Conservation (phyloP, 139 green algal species). For the Chlamydomonas sp. region DNA sequence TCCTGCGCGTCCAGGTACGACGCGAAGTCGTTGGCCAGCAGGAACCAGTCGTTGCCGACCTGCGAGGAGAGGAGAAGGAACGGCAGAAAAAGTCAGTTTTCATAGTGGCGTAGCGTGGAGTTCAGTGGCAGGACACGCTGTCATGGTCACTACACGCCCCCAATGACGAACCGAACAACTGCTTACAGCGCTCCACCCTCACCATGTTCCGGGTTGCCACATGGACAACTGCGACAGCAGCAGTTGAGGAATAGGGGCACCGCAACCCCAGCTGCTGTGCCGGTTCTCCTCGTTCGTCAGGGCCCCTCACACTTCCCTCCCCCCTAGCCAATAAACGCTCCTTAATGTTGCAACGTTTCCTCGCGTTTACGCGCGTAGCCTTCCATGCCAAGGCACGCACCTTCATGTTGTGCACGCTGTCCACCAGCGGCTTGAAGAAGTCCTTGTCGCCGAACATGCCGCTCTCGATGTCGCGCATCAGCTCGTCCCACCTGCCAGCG, state of each 20-base stretch:
- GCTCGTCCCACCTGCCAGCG: constrained; percentile 58
- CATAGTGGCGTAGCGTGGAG: too few species aligned
- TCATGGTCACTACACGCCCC: too few species aligned
- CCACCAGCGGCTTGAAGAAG: constrained; percentile 94
- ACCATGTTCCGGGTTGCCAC: too few species aligned
- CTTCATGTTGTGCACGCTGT: constrained; percentile 87
- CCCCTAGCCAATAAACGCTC: too few species aligned
- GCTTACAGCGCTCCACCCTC: too few species aligned
- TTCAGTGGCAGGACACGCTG: too few species aligned
- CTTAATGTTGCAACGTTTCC: too few species aligned
- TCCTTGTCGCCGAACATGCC: constrained; percentile 93
- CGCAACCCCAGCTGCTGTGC: background rate
- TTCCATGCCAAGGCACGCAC: constrained; percentile 14
- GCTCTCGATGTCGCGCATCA: constrained; percentile 72
- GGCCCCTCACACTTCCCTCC: too few species aligned
- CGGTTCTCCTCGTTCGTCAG: too few species aligned
- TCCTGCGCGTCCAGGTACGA: constrained; percentile 90
- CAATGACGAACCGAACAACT: too few species aligned
- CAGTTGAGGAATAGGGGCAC: background rate
- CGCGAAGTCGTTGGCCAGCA: constrained; percentile 95
- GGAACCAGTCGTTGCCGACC: constrained; percentile 96
- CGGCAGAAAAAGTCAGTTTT: background rate
- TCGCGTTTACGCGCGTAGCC: too few species aligned
- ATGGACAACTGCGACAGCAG: too few species aligned
- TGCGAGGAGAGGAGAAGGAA: constrained; percentile 14